Percentiles rank a stretch among this genome's conserved stretches.
Evolutionary conservation across 108 stramenopile genomes (phyloP).

Genomic region (Licmophora abbreviata): DNA sequence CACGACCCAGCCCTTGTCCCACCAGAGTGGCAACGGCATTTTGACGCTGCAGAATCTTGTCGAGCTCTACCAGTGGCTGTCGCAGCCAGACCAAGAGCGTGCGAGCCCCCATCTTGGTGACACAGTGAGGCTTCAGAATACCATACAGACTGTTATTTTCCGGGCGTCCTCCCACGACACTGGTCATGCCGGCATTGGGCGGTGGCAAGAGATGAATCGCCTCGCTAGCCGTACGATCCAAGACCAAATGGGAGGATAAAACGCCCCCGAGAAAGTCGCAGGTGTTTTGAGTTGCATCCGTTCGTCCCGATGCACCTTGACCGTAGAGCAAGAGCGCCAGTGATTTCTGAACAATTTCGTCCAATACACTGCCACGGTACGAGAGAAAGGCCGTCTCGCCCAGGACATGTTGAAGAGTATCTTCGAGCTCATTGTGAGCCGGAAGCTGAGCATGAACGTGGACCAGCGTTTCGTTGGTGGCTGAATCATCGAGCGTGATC

Average conservation of each 20-base stretch:
- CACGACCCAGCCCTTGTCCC: slow-evolving; percentile 45
- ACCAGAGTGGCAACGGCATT: slow-evolving; percentile 59
- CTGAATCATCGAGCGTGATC: neutral
- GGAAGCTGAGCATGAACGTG: neutral
- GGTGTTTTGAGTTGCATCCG: slow-evolving; percentile 13
- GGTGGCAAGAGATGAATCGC: slow-evolving; percentile 75
- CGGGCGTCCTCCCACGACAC: slow-evolving; percentile 37
- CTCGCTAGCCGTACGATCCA: slow-evolving; percentile 75
- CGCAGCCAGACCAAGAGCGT: slow-evolving; percentile 65
- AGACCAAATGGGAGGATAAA: slow-evolving; percentile 32
- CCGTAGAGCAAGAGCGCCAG: slow-evolving; percentile 16
- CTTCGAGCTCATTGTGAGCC: neutral
- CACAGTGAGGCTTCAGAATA: slow-evolving; percentile 52
- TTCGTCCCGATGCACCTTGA: slow-evolving; percentile 10
- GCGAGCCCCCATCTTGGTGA: slow-evolving; percentile 65
- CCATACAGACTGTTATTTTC: slow-evolving; percentile 64
- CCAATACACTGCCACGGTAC: slow-evolving; percentile 14
- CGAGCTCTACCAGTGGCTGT: slow-evolving; percentile 64
- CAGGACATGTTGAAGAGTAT: neutral
- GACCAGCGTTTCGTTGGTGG: neutral
- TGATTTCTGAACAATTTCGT: slow-evolving; percentile 19
- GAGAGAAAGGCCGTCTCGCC: neutral
- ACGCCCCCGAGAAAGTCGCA: slow-evolving; percentile 29
- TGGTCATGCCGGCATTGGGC: slow-evolving; percentile 37
- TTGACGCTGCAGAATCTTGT: slow-evolving; percentile 48